phyloP scores from a whole-genome alignment of 179 eudicot species.

The Spinacia oleracea region DNA sequence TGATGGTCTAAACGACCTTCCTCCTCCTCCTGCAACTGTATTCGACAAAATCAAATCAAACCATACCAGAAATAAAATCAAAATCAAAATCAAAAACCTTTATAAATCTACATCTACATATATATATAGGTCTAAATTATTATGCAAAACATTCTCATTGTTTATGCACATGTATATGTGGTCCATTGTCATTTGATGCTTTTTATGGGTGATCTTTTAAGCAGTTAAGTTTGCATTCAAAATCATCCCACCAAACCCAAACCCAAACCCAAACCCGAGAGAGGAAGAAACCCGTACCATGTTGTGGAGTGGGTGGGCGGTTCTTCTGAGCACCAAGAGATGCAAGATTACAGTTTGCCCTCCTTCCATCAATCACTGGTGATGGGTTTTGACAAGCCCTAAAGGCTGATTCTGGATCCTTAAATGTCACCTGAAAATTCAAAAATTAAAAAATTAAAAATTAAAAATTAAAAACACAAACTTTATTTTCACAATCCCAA shows the following conservation, averaged over 20 bases:
- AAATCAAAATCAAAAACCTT: too few species aligned
- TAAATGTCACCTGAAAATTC: constrained; percentile 55
- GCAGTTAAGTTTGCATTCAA: constrained; percentile 31
- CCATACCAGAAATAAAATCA: too few species aligned
- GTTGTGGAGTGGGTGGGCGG: constrained; percentile 33
- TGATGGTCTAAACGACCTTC: constrained; percentile 45
- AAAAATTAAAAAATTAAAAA: too few species aligned
- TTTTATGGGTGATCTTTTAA: constrained; percentile 22
- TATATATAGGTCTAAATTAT: constrained; percentile 17
- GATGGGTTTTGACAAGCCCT: constrained; percentile 68
- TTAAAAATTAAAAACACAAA: too few species aligned
- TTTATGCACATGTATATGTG: constrained; percentile 10
- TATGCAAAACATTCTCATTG: not conserved
- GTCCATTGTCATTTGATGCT: constrained; percentile 29
- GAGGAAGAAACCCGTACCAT: constrained; percentile 25
- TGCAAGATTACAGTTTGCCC: constrained; percentile 64
- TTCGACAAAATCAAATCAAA: not conserved
- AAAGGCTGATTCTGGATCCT: constrained; percentile 54
- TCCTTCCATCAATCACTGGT: constrained; percentile 63
- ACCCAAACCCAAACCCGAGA: constrained; percentile 13
- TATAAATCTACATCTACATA: too few species aligned
- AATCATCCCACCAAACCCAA: constrained; percentile 23
- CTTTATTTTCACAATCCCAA: constrained; percentile 2
- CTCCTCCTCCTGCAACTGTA: constrained; percentile 39
- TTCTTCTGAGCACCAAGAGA: constrained; percentile 56